phyloP scores from a whole-genome alignment of 371 early-diverging fungal species.

The Batkoa obscura region DNA sequence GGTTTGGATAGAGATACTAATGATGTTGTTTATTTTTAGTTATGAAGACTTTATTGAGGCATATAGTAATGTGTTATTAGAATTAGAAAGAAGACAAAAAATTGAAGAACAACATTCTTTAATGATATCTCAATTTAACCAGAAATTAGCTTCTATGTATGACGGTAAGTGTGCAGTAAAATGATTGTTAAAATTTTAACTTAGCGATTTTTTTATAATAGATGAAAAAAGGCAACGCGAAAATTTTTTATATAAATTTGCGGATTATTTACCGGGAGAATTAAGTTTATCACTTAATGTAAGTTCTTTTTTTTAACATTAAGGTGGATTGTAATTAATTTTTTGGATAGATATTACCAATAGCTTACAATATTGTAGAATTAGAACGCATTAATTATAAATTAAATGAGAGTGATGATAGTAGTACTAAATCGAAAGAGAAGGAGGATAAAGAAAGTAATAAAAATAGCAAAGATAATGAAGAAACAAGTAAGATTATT shows the following conservation, averaged over 20 bases:
- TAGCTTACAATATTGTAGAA: no score
- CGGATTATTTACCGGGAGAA: neutral
- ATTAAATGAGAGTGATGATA: no score
- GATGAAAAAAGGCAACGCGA: neutral
- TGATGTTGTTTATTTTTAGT: neutral
- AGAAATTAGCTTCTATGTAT: neutral
- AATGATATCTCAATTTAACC: neutral
- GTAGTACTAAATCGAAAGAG: no score
- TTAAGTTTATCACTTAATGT: neutral
- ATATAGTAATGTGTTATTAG: neutral
- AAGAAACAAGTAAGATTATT: no score
- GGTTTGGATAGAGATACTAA: no score
- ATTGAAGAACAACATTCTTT: neutral
- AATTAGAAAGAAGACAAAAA: neutral
- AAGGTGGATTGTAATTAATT: no score
- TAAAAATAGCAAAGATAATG: no score
- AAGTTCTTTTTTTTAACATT: no score
- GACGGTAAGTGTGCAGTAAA: neutral
- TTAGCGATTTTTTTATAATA: neutral
- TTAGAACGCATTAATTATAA: no score
- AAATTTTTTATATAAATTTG: neutral
- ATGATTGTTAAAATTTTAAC: no score
- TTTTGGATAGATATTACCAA: no score
- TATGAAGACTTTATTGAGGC: constrained; percentile 1
- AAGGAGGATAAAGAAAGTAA: no score